A percentile compares a stretch with the other conserved stretches of the same genome.
Conservation (phyloP, 2,329 filamentous ascomycete species). For the Trichoderma sp. region DNA sequence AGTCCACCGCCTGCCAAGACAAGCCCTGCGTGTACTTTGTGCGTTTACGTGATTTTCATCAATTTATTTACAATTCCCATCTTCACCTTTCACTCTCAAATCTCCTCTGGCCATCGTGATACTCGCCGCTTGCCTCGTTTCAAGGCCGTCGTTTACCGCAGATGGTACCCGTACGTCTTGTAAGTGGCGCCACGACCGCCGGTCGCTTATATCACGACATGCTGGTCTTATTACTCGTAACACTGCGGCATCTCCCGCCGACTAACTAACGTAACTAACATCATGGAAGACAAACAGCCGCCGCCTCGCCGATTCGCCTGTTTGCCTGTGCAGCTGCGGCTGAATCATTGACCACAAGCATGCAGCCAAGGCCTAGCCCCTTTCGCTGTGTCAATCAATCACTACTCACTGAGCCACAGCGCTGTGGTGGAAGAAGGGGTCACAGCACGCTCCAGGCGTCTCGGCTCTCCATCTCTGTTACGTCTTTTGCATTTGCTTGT, state of each 20-base stretch:
- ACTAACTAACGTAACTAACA: neutral
- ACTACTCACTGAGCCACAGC: neutral
- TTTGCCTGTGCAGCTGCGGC: neutral
- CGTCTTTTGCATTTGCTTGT: neutral
- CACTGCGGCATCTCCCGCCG: neutral
- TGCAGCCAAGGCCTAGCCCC: neutral
- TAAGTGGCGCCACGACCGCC: neutral
- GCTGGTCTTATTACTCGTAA: neutral
- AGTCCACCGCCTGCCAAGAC: neutral
- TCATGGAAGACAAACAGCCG: neutral
- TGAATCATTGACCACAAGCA: neutral
- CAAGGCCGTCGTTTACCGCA: neutral
- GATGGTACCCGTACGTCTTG: neutral
- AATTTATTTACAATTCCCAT: neutral
- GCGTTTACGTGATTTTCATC: neutral
- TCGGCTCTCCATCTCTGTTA: neutral
- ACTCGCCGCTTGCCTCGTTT: neutral
- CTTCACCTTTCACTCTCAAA: neutral
- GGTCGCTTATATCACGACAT: neutral
- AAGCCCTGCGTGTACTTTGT: neutral
- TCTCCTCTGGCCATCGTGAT: neutral
- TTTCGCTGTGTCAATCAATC: neutral
- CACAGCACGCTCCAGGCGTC: neutral
- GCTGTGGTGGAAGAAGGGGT: neutral
- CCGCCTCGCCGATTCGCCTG: neutral